Evolutionary conservation across 2,329 filamentous ascomycete genomes (phyloP).

Genomic region (Orbilia oligospora): DNA sequence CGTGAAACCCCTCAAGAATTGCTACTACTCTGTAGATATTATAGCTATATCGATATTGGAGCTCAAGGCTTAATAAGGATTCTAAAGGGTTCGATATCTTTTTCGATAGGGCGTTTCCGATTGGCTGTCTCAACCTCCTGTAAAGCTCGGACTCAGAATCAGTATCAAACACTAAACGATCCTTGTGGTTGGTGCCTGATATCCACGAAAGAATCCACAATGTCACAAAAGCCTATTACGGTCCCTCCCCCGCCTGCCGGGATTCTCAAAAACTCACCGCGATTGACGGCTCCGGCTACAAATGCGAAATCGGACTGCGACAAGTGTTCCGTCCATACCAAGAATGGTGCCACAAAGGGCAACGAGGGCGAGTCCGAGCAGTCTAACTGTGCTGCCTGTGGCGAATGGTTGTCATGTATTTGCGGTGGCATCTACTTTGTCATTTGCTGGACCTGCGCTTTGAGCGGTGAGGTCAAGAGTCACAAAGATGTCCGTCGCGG

Average conservation of each 20-base stretch:
- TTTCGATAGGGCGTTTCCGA: not conserved
- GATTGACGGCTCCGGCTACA: conserved; percentile 20
- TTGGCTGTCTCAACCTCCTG: not conserved
- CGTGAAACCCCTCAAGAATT: no score
- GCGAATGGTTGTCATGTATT: conserved; percentile 55
- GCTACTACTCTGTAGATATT: no score
- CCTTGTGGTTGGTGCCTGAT: not conserved
- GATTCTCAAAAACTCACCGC: conserved; percentile 33
- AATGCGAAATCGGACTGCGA: conserved; percentile 25
- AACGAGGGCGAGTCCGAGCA: conserved; percentile 46
- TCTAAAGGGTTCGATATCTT: not conserved
- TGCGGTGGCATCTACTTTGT: conserved; percentile 54
- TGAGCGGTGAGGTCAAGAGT: conserved; percentile 56
- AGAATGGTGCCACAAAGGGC: conserved; percentile 9
- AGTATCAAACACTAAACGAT: not conserved
- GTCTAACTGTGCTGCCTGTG: conserved; percentile 49
- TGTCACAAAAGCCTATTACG: conserved; percentile 40
- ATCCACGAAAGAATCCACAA: not conserved
- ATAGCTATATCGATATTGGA: no score
- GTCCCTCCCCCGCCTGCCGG: conserved; percentile 29
- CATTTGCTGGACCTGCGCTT: conserved; percentile 57
- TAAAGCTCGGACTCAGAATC: not conserved
- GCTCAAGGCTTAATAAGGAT: not conserved
- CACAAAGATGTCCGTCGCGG: conserved; percentile 39
- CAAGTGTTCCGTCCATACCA: conserved; percentile 52